Base-by-base conservation (phyloP, 352 stramenopile species). In the Phytophthora hibernalis region DNA sequence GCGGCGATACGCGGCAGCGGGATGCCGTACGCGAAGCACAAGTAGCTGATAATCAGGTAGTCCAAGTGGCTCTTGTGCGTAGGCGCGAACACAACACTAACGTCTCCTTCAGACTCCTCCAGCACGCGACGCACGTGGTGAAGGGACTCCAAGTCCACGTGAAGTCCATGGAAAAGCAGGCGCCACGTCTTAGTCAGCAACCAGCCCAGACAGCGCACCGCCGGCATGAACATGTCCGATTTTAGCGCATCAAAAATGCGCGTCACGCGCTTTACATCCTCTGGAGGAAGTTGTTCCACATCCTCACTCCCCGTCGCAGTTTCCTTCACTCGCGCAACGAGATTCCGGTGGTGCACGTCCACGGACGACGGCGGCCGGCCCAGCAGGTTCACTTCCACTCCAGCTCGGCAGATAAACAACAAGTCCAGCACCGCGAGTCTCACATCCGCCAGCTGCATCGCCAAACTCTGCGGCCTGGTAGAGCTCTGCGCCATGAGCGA, bases 21-120 rank as follows among this genome's bases (percentile, higher is more conserved):
- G 45, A 97, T 83, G 54, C 91, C 86, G 61, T 96, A 97, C 6
- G 83, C 84, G 53, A 96, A 96, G 71, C 84, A 95, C 50, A 97
- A 56, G 65, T 97, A 97, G 58, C 87, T 96, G 63, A 97, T 87
- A 57, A 97, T 90, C 26, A 97, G 68, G 63, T 97, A 97, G 70
- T 97, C 91, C 55, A 97, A 64, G 54, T 97, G 90, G 33, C 76
- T 92, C 71, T 96, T 92, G 73, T 97, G 91, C 22, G 91, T 97
- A 15, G 91, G 91, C 10, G 89, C 80, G 65, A 95, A 93, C 43
- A 95, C 83, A 40, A 97, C 77, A 47, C 83, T 90, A 6, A 91
- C 76, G 44, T 91, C 73, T 2, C 69, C 72, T 35, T 85, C 72
- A 1, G 76, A 67, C 0, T 60, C 70, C 43, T 89, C 74, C 11